Conservation (phyloP, 169 alveolate species). For the Plasmodium billcollinsi region DNA sequence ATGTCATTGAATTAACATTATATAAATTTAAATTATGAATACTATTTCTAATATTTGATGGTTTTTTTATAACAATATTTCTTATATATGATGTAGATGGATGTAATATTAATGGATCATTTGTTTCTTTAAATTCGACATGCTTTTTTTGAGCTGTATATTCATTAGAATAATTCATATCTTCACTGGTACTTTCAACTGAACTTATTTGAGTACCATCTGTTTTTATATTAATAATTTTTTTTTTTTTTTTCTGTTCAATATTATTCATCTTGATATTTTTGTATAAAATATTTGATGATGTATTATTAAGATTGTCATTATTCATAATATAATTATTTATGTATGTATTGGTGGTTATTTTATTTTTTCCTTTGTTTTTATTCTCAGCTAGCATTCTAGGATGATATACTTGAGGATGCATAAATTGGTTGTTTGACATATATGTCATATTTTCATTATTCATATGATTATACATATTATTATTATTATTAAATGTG, state of each 20-base stretch:
- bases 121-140: constrained; percentile 1
- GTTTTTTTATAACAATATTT: constrained; percentile 35
- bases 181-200: background rate
- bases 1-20: constrained; percentile 56
- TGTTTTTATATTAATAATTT: background rate
- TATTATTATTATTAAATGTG: too few species aligned
- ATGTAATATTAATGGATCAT: constrained; percentile 10
- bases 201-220: background rate
- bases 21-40: constrained; percentile 26
- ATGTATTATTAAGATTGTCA: background rate
- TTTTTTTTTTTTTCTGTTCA: background rate
- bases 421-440: too few species aligned
- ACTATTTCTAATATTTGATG: constrained; percentile 53
- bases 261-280: background rate
- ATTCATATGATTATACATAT: too few species aligned
- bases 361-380: background rate
- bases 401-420: background rate
- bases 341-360: background rate
- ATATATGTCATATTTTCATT: too few species aligned
- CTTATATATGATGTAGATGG: constrained; percentile 34
- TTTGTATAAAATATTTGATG: too few species aligned
- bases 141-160: background rate
- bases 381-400: background rate
- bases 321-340: background rate
- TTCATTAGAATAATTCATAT: background rate